Evolutionary conservation across 139 green algal species (phyloP), one percentile per base, ranked within the genome.

Genomic region (Coelastrella sp.): DNA sequence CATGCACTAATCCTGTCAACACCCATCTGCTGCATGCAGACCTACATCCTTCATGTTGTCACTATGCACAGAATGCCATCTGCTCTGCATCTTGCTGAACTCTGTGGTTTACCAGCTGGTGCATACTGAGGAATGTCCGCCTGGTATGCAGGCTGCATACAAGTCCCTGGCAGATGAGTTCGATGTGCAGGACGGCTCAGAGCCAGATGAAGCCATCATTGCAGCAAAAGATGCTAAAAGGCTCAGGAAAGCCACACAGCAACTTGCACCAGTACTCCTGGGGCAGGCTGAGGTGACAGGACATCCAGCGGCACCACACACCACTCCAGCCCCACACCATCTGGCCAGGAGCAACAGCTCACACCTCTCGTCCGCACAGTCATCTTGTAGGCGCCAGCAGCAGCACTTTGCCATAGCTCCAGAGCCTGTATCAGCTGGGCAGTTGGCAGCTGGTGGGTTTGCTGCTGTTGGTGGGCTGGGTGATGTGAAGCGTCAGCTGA

Each of bases 401-500:
- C 70, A 78, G 84, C n/a, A 72, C 78, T 35, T 76, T 61, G 15
- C 27, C 61, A 35, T 12, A 25, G 22, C 65, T n/a, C 75, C 66
- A 68, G 6, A 73, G 63, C 63, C n/a, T 24, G 57, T 61, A 25
- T 60, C 74, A 63, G 68, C 59, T n/a, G 9, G 24, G 57, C 65
- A 78, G 65, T 84, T 27, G 65, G 17, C 85, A 35, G 15, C 27
- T 74, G 87, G 56, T 0, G 93, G 93, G 15, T 95, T 95, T 83
- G 89, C 90, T 25, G 65, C 14, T 6, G 56, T 97, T 72, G 95
- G 94, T 0, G 95, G 95, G 27, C 84, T 95, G 73, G 70, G 89
- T 24, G 81, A 88, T 3, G 95, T 95, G 11, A 93, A 97, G 81
- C 56, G 85, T 24, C 92, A 94, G 85, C 92, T 98, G 70, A 89